Percentiles rank a stretch among this genome's conserved stretches.
Conservation (phyloP, 2,329 filamentous ascomycete genomes). For the Sporothrix globosa region DNA sequence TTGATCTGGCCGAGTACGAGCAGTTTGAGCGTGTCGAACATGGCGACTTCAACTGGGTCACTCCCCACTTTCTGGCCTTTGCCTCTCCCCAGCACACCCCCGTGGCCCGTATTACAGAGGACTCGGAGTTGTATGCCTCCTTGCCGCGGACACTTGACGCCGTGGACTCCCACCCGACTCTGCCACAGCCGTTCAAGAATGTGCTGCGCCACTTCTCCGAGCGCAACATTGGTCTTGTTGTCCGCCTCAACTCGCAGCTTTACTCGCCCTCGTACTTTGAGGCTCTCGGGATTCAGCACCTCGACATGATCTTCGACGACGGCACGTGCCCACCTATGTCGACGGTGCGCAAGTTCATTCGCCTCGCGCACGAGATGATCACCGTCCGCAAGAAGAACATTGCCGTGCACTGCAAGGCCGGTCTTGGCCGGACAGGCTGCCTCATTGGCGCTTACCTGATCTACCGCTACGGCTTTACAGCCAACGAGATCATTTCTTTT, state of each 20-base stretch:
- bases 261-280: slow-evolving; percentile 98
- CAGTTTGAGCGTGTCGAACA: slow-evolving; percentile 94
- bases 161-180: slow-evolving; percentile 67
- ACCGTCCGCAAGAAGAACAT: slow-evolving; percentile 88
- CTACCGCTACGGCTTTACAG: slow-evolving; percentile 95
- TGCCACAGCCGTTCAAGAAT: slow-evolving; percentile 92
- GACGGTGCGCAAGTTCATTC: slow-evolving; percentile 93
- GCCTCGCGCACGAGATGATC: slow-evolving; percentile 92
- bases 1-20: slow-evolving; percentile 97
- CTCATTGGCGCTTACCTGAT: slow-evolving; percentile 97
- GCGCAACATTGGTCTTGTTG: slow-evolving; percentile 87
- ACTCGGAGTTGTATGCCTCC: slow-evolving; percentile 71
- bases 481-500: slow-evolving; percentile 94
- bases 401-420: slow-evolving; percentile 97
- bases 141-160: slow-evolving; percentile 77
- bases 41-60: slow-evolving; percentile 99
- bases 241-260: slow-evolving; percentile 90
- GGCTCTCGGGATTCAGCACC: slow-evolving; percentile 87
- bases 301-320: slow-evolving; percentile 99
- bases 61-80: slow-evolving; percentile 91
- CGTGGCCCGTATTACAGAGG: slow-evolving; percentile 69
- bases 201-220: slow-evolving; percentile 87
- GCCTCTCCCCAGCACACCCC: slow-evolving; percentile 88
- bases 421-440: slow-evolving; percentile 91
- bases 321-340: slow-evolving; percentile 89